Evolutionary conservation across 768 basidiomycete species (phyloP), one percentile per base, ranked within the genome.

Genomic region (Hypholoma fasciculare): DNA sequence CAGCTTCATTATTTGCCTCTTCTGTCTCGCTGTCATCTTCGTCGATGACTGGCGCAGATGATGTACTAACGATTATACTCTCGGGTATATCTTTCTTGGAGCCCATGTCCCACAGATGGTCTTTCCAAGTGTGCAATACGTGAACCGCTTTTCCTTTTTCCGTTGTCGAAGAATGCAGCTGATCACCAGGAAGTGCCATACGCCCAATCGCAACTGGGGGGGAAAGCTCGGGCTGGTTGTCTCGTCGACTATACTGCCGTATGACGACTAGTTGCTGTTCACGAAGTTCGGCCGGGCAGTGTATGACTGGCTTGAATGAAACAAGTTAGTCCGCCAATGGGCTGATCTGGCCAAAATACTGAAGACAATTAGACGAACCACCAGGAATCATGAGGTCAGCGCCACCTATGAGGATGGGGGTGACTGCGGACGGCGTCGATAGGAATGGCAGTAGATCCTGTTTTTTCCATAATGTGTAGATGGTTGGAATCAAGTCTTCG

Each of bases 321-420:
- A 58, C 34, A 44, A 47, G 54, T 65, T 50, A 65, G 60, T 36
- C 26, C 34, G 14, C 34, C 16, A 27, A 20, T 42, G 23, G 27
- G 23, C 9, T 27, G 16, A 3, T 49, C 26, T 30, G 19, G 23
- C 23, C n/a, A 48, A 48, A 0, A 6, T 26, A 20, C 43, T n/a
- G 19, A 38, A 27, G 30, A 19, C 12, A 12, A 19, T 14, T 20
- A 1, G 30, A 76, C 86, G 67, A 67, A 89, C 90, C 89, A 71
- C 92, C 92, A 4, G 92, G 90, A 36, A 90, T 85, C 91, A 95
- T 94, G 7, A 94, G 80, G 74, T 95, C 92, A 0, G 92, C 90
- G n/a, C 93, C 92, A 9, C 83, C 84, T 3, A 84, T 74, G 12
- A 95, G 79, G 23, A 87, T 77, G 1, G 87, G 87, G 38, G 93